phyloP scores from a whole-genome alignment of 371 early-diverging fungal species.

The Encephalitozoon cuniculi region DNA sequence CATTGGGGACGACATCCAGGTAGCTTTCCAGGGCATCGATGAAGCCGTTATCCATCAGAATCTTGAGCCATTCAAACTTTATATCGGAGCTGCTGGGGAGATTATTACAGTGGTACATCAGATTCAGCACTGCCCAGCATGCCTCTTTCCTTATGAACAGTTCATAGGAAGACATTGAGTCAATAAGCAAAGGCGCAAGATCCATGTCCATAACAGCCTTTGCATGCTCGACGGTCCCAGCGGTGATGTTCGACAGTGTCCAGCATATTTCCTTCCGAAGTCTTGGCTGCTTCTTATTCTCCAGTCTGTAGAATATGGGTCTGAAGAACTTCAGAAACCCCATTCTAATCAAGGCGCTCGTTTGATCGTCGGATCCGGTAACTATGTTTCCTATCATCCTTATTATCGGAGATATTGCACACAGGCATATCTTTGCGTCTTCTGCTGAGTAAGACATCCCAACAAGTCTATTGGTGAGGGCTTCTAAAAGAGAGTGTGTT shows the following conservation, averaged over 20 bases:
- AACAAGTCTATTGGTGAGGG: constrained; percentile 1
- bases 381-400: constrained; percentile 97
- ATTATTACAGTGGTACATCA: constrained; percentile 35
- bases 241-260: constrained; percentile 98
- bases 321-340: constrained; percentile 65
- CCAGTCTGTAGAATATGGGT: constrained; percentile 68
- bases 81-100: neutral
- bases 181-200: constrained; percentile 78
- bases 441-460: constrained; percentile 3
- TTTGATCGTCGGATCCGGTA: constrained; percentile 90
- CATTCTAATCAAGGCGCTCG: constrained; percentile 80
- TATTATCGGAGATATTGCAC: constrained; percentile 74
- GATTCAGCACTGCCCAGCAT: constrained; percentile 94
- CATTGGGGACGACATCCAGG: constrained; percentile 61
- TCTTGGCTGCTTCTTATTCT: constrained; percentile 71
- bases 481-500: constrained; percentile 31
- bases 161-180: constrained; percentile 75
- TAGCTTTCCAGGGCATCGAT: constrained; percentile 86
- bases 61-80: constrained; percentile 56
- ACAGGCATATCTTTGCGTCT: constrained; percentile 27
- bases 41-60: constrained; percentile 76
- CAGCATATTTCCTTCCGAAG: constrained; percentile 98
- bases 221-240: constrained; percentile 87
- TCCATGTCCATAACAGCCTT: constrained; percentile 81
- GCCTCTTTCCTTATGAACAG: constrained; percentile 96